Base-by-base conservation (phyloP, 192 early-diverging fungal genomes). In the Backusella luteola region DNA sequence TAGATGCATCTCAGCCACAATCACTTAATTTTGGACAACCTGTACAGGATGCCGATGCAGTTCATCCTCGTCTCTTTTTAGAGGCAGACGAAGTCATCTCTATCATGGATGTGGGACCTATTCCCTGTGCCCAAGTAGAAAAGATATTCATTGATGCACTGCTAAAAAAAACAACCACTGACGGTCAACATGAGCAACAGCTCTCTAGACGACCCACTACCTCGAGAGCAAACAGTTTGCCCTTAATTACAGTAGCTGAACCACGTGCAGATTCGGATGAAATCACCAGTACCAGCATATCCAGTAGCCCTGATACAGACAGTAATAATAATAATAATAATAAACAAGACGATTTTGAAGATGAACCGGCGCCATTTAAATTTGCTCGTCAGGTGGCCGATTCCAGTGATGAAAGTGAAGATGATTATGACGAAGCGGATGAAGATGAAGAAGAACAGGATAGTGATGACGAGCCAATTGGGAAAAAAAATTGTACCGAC, bases 331-430 rank as follows among this genome's bases (percentile, higher is more conserved):
- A 29, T 29, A 29, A 29, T 29, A 29, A 26, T n/a, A n/a, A 19
- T 15, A 59, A 34, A 36, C 44, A 59, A 59, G 63, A 21, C 14
- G 68, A 35, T 44, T 52, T 34, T 53, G 75, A 76, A 23, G 75
- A 70, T 34, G 38, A 69, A 35, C 42, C 63, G 17, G 66, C 68
- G 34, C 26, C 75, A n/a, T 70, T 68, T 35, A 76, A 75, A 75
- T 81, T 71, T 75, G 73, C 59, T 39, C 76, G 68, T 59, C 76
- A 76, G 74, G 76, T 80, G 56, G 82, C 80, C 8, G 80, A 81
- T 56, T 81, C 80, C 3, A 81, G 80, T 71, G 80, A 78, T 72
- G 80, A 81, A 75, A 81, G 80, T 46, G 80, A 78, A n/a, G 74
- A 81, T 41, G 73, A 75, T n/a, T 66, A 71, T n/a, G 76, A 76